These are phyloP conservation scores for Wickerhamiella domercqiae DNA, from an alignment of 805 yeast genomes.

Conservation along the genomic window DNA sequence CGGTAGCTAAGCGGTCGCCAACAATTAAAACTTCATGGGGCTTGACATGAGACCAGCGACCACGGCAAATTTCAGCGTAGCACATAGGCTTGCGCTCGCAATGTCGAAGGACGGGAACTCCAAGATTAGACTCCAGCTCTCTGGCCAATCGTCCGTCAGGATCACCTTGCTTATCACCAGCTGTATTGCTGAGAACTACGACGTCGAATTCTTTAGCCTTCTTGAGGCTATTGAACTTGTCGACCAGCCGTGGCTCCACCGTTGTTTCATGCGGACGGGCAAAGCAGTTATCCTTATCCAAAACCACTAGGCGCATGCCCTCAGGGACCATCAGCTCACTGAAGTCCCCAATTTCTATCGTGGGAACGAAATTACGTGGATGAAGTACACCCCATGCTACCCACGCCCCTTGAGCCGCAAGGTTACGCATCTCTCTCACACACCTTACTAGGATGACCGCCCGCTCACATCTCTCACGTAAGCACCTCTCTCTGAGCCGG, in stretches of 20 bases:
- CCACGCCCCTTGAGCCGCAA: conserved; percentile 5
- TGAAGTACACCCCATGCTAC: conserved; percentile 6
- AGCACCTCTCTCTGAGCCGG: too few species aligned
- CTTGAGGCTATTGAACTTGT: conserved; percentile 32
- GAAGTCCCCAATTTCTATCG: conserved; percentile 8
- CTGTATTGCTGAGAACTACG: conserved; percentile 78
- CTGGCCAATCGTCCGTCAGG: conserved; percentile 41
- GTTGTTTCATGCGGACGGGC: conserved; percentile 68
- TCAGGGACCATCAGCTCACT: conserved; percentile 11
- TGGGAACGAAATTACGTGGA: conserved; percentile 12
- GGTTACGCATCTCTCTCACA: background rate
- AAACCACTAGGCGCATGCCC: conserved; percentile 55
- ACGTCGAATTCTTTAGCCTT: conserved; percentile 39
- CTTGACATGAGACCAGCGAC: conserved; percentile 24
- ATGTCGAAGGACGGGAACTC: conserved; percentile 24
- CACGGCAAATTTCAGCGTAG: conserved; percentile 45
- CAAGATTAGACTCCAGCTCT: conserved; percentile 40
- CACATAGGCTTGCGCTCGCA: conserved; percentile 25
- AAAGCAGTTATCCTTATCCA: conserved; percentile 93
- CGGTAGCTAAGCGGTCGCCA: conserved; percentile 87
- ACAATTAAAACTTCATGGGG: conserved; percentile 65
- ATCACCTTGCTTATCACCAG: conserved; percentile 72
- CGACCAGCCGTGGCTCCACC: conserved; percentile 59
- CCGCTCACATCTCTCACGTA: too few species aligned
- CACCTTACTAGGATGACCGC: too few species aligned